A percentile compares a stretch with the other conserved stretches of the same genome.
phyloP scores from a whole-genome alignment of 2,329 filamentous ascomycete genomes.

The Dactylellina leptospora region DNA sequence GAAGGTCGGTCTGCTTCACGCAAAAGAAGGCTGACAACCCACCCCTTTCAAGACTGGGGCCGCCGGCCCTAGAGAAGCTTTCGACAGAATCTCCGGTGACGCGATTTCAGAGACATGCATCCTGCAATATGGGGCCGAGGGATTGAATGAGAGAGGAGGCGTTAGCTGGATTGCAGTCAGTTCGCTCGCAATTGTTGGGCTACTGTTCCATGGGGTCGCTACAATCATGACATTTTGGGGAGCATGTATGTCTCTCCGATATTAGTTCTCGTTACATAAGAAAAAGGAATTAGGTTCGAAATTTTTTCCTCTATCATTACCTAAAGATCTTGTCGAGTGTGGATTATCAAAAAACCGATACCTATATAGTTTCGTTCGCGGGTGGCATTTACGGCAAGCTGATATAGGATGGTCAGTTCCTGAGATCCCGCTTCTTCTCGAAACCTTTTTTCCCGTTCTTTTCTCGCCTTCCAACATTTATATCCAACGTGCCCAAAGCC shows the following conservation, averaged over 20 bases:
- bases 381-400: conserved; percentile 20
- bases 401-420: conserved; percentile 21
- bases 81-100: conserved; percentile 39
- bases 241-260: conserved; percentile 35
- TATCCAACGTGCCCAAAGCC: conserved; percentile 5
- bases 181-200: conserved; percentile 16
- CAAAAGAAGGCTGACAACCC: conserved; percentile 41
- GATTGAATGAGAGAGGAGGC: not conserved
- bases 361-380: conserved; percentile 14
- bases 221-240: conserved; percentile 30
- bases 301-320: conserved; percentile 40
- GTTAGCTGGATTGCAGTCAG: too few species aligned
- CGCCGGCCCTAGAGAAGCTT: conserved; percentile 33
- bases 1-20: conserved; percentile 44
- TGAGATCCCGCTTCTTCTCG: conserved; percentile 4
- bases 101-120: conserved; percentile 52
- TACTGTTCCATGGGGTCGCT: conserved; percentile 7
- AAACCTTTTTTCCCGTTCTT: conserved; percentile 26
- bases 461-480: conserved; percentile 28
- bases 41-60: conserved; percentile 21
- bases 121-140: conserved; percentile 43
- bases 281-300: conserved; percentile 37
- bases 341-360: conserved; percentile 10
- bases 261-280: conserved; percentile 52
- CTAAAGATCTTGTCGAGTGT: not conserved